These are phyloP conservation scores for Thalassiosira mediterranea DNA, from an alignment of 352 stramenopile species.

Conservation along the genomic window DNA sequence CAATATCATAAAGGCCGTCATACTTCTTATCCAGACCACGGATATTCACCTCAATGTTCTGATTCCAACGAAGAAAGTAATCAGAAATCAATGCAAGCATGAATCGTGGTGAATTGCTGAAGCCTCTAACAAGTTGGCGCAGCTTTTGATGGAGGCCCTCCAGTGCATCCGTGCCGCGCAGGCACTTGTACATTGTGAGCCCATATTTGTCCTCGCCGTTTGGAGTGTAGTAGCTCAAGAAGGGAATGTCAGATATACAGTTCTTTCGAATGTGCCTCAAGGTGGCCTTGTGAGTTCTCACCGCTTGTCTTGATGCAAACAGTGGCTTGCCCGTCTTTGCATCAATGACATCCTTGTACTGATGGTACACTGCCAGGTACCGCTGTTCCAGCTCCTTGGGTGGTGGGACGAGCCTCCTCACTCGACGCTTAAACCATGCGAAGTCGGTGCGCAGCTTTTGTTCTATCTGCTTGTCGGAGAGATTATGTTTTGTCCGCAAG, in stretches of 20 bases:
- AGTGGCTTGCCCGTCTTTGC: constrained; percentile 18
- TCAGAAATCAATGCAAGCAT: constrained; percentile 22
- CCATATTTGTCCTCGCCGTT: constrained; percentile 21
- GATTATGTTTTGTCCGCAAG: constrained; percentile 11
- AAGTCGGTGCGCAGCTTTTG: constrained; percentile 22
- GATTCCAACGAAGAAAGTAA: constrained; percentile 24
- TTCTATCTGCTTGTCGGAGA: constrained; percentile 12
- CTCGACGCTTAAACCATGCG: constrained; percentile 17
- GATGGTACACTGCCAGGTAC: constrained; percentile 16
- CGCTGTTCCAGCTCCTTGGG: constrained; percentile 10
- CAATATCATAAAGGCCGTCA: constrained; percentile 27
- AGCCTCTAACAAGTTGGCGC: constrained; percentile 23
- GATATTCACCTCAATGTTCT: constrained; percentile 30
- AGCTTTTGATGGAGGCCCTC: constrained; percentile 42
- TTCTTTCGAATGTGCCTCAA: constrained; percentile 26
- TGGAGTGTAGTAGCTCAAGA: constrained; percentile 12
- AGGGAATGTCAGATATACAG: constrained; percentile 33
- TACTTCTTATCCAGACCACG: constrained; percentile 22
- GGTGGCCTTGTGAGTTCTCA: background rate
- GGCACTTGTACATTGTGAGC: constrained; percentile 18
- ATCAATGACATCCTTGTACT: constrained; percentile 13
- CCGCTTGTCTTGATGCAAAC: constrained; percentile 6
- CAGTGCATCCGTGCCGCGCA: constrained; percentile 12
- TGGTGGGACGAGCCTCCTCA: constrained; percentile 11
- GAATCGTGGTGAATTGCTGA: constrained; percentile 25